A percentile compares a stretch with the other conserved stretches of the same genome.
These are phyloP conservation scores for Psilocybe azurescens DNA, from an alignment of 768 basidiomycete genomes.

Conservation along the genomic window DNA sequence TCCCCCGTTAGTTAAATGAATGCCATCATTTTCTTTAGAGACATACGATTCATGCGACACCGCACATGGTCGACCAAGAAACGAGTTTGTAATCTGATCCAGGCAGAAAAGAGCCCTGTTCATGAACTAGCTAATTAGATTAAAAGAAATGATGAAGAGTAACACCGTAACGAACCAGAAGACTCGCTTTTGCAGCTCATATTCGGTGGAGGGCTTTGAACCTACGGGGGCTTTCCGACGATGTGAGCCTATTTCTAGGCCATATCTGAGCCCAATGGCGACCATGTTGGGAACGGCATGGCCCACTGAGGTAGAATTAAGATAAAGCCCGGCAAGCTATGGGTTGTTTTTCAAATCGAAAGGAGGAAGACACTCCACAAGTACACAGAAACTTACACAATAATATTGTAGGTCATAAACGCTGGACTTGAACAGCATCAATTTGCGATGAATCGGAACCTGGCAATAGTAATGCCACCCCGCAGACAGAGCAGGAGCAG, in stretches of 20 bases:
- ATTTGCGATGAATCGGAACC: slow-evolving; percentile 66
- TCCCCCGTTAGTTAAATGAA: not conserved
- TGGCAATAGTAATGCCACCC: slow-evolving; percentile 74
- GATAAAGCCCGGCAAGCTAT: slow-evolving; percentile 57
- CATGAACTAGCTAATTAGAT: too few species aligned
- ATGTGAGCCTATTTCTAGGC: slow-evolving; percentile 83
- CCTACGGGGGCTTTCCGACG: slow-evolving; percentile 37
- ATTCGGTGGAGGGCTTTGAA: slow-evolving; percentile 49
- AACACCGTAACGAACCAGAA: slow-evolving; percentile 51
- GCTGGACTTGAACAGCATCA: slow-evolving; percentile 64
- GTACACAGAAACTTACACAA: slow-evolving; percentile 34
- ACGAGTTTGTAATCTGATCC: slow-evolving; percentile 54
- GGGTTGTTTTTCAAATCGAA: not conserved
- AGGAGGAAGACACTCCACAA: not conserved
- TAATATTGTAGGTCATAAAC: slow-evolving; percentile 80
- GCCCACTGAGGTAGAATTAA: slow-evolving; percentile 61
- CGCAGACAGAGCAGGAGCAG: slow-evolving; percentile 42
- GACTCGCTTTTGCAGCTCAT: slow-evolving; percentile 77
- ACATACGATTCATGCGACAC: slow-evolving; percentile 81
- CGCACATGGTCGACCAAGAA: slow-evolving; percentile 74
- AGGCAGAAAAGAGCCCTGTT: slow-evolving; percentile 57
- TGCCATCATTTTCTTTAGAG: not conserved
- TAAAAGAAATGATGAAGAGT: not conserved
- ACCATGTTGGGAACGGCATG: slow-evolving; percentile 72
- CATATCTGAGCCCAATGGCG: slow-evolving; percentile 73